Conservation (phyloP, 1,284 basidiomycete genomes). For the Trichosporon ovoides region DNA sequence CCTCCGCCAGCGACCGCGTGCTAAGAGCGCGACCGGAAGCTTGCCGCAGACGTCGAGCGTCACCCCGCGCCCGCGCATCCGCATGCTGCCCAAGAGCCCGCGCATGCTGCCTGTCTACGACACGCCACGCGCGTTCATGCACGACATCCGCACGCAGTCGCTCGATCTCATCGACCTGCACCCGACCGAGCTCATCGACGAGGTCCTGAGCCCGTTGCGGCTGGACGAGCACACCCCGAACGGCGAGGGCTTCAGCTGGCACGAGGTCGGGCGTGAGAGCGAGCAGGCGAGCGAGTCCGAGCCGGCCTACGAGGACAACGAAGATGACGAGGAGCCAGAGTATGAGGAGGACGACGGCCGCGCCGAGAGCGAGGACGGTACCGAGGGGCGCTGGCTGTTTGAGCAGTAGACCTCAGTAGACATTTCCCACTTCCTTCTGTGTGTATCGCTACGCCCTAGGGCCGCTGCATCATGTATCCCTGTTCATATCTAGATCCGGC, state of each 20-base stretch:
- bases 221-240: background rate
- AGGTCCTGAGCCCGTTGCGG: background rate
- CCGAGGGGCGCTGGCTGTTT: slow-evolving; percentile 1
- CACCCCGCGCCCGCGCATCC: background rate
- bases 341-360: background rate
- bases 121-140: background rate
- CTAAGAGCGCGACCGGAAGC: background rate
- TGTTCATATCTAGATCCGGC: background rate
- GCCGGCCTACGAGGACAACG: background rate
- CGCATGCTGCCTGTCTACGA: background rate
- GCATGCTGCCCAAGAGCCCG: background rate
- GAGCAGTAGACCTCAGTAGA: background rate
- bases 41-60: background rate
- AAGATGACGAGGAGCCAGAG: background rate
- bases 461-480: too few relatives aligned
- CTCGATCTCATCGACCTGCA: background rate
- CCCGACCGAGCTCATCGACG: background rate
- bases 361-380: background rate
- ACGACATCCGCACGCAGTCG: background rate
- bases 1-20: background rate
- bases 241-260: background rate
- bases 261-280: background rate
- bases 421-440: too few relatives aligned
- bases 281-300: background rate
- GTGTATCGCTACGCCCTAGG: too few relatives aligned